A percentile compares a stretch with the other conserved stretches of the same genome.
These are phyloP conservation scores for Stachybotrys elegans DNA, from an alignment of 2,329 filamentous ascomycete genomes.

Conservation along the genomic window DNA sequence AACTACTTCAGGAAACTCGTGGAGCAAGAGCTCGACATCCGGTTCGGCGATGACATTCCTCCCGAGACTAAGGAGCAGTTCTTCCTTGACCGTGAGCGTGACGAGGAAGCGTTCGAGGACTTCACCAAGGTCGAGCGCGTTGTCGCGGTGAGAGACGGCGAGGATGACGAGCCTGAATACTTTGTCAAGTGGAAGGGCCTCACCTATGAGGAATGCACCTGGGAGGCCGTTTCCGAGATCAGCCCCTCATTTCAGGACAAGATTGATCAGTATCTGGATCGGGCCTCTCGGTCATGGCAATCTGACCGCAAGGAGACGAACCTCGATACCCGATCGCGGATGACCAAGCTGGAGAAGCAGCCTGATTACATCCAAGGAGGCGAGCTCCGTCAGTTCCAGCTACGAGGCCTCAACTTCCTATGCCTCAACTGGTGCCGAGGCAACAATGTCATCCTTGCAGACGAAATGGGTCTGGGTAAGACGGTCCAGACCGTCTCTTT, in stretches of 20 bases:
- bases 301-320: conserved; percentile 78
- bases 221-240: conserved; percentile 76
- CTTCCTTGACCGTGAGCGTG: conserved; percentile 88
- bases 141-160: conserved; percentile 75
- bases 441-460: conserved; percentile 94
- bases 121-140: conserved; percentile 91
- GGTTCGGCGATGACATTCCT: conserved; percentile 68
- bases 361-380: conserved; percentile 81
- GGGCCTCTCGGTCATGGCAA: conserved; percentile 71
- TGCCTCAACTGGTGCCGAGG: conserved; percentile 92
- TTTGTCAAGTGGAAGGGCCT: conserved; percentile 96
- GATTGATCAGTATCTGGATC: conserved; percentile 87
- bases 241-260: conserved; percentile 77
- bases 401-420: conserved; percentile 90
- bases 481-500: conserved; percentile 97
- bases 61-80: conserved; percentile 90
- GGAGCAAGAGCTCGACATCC: conserved; percentile 71
- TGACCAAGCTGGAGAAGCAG: conserved; percentile 70
- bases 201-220: conserved; percentile 90
- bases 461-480: conserved; percentile 98
- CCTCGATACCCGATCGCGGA: conserved; percentile 67
- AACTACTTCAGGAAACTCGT: conserved; percentile 90
- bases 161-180: conserved; percentile 79
- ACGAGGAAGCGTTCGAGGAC: conserved; percentile 81
- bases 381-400: conserved; percentile 85